These are phyloP conservation scores for Exutisphaerella laricina DNA, from an alignment of 2,329 filamentous ascomycete species.

Conservation along the genomic window DNA sequence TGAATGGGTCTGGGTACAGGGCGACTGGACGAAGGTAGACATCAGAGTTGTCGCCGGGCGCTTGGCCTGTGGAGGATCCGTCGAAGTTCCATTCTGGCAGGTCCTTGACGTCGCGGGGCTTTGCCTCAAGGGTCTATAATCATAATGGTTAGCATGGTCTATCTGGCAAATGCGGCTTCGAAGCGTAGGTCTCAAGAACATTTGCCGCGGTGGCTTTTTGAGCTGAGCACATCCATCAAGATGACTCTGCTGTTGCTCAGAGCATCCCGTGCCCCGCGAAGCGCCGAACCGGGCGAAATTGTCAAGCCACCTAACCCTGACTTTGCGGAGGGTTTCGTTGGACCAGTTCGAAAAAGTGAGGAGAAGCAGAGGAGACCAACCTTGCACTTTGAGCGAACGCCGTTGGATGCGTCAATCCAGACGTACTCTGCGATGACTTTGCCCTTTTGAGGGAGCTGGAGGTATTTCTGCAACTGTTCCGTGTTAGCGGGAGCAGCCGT, in stretches of 20 bases:
- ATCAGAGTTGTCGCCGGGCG: constrained; percentile 91
- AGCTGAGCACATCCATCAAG: background rate
- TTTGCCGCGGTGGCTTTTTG: no score
- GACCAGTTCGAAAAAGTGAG: background rate
- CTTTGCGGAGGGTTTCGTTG: background rate
- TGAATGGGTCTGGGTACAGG: constrained; percentile 88
- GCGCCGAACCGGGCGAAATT: constrained; percentile 3
- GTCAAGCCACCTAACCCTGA: constrained; percentile 1
- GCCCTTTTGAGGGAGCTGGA: constrained; percentile 84
- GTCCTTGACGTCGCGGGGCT: constrained; percentile 54
- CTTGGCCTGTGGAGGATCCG: constrained; percentile 87
- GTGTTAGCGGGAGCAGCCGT: constrained; percentile 10
- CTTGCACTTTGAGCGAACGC: constrained; percentile 90
- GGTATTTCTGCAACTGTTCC: constrained; percentile 82
- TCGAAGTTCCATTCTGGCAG: constrained; percentile 78
- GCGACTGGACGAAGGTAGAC: constrained; percentile 91
- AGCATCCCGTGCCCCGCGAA: constrained; percentile 15
- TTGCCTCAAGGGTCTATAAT: constrained; percentile 57
- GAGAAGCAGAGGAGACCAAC: constrained; percentile 53
- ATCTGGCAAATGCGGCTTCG: no score
- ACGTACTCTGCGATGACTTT: constrained; percentile 90
- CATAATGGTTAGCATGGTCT: constrained; percentile 13
- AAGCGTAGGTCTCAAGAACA: no score
- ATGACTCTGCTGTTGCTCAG: background rate
- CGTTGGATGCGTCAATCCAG: constrained; percentile 83